Conservation (phyloP, 345 rosid species). For the Limnanthes douglasii region DNA sequence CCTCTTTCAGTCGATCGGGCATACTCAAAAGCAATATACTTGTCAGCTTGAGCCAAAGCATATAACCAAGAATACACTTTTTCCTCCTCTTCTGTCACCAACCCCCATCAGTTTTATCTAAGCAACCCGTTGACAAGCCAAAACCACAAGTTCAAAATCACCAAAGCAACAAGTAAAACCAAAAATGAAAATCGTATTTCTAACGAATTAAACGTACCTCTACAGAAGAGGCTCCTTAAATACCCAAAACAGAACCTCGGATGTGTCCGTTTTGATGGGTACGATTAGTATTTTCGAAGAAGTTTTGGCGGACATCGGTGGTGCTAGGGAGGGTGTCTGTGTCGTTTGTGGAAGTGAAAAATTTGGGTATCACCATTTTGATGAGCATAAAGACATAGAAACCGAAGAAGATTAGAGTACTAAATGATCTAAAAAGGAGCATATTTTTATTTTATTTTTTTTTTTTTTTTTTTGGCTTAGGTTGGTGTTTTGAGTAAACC, state of each 20-base stretch:
- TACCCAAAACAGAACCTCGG: constrained; percentile 8
- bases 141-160: background rate
- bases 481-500: no score
- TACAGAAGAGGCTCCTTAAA: constrained; percentile 17
- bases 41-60: constrained; percentile 34
- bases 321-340: constrained; percentile 13
- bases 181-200: no score
- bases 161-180: no score
- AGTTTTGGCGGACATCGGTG: constrained; percentile 12
- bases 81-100: constrained; percentile 48
- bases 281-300: constrained; percentile 5
- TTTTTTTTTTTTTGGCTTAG: no score
- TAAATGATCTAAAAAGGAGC: no score
- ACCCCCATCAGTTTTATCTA: constrained; percentile 38
- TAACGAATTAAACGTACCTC: constrained; percentile 17
- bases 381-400: no score
- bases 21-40: constrained; percentile 43
- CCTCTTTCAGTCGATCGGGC: constrained; percentile 66
- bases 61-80: constrained; percentile 53
- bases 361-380: no score
- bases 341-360: constrained; percentile 6
- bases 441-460: no score
- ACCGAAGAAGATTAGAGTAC: no score
- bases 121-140: no score
- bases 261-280: constrained; percentile 7